Base-by-base conservation (phyloP, 306 rosid genomes). In the Trifolium subterraneum region DNA sequence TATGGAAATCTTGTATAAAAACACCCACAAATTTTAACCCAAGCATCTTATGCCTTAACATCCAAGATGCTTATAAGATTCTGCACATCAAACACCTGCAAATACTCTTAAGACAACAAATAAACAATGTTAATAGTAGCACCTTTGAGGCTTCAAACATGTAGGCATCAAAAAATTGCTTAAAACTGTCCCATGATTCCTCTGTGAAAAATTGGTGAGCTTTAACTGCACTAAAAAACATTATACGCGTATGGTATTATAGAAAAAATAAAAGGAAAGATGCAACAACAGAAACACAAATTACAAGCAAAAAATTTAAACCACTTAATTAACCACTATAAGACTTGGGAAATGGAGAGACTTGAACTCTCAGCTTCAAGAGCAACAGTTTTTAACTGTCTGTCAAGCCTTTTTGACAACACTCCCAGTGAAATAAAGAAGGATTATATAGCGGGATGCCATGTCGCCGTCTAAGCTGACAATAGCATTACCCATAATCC, bases 351-450 rank as follows among this genome's bases (percentile, higher is more conserved):
- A 92, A 94, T 94, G 99, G 97, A 94, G 99, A 94, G 97, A 94
- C 79, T 94, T 86, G 99, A 94, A 94, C 99, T 94, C 99, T 92
- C 99, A 92, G 95, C 99, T 92, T 42, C 86, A 73, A 87, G 96
- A 94, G 99, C 97, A 84, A 92, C 97, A 94, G 90, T 68, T 80
- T 48, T 70, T 25, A 86, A 90, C 97, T 87, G 99, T 81, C 97
- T 92, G 99, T 94, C 97, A 92, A 87, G 80, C 99, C 99, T 85
- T 90, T 48, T 88, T 94, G 99, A 94, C 99, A 94, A 90, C 99
- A 94, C 96, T 94, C 93, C 99, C 99, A 84, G 16, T 65, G 20
- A 27, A 84, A 74, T 33, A 52, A 89, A 56, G 83, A 83, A 85
- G 87, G 96, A 94, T 85, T 88, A 90, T 85, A 83, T 80, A 86